Evolutionary conservation across 2,329 filamentous ascomycete species (phyloP), one percentile per base, ranked within the genome.

Genomic region (Sarocladium strictum): DNA sequence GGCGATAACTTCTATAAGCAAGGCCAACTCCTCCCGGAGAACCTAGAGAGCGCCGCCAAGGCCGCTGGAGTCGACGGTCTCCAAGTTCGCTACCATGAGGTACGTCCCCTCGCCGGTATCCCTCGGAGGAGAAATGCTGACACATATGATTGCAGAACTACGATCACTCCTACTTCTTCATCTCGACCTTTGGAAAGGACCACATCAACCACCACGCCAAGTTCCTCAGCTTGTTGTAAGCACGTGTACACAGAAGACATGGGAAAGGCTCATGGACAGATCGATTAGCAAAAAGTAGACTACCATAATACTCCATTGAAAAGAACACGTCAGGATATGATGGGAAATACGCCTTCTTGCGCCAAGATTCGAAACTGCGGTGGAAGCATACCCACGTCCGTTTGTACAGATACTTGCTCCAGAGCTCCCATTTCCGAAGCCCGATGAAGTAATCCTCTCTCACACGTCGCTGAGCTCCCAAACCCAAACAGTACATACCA

Each of bases 91-190:
- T 94, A 93, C 76, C 93, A 96, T 68, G 79, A 87, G 58, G 83
- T 84, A 63, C 68, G 79, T 56, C 14, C 19, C 17, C 12, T 33
- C 21, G 1, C n/a, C n/a, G n/a, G n/a, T n/a, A n/a, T n/a, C n/a
- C n/a, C n/a, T n/a, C n/a, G n/a, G n/a, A n/a, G n/a, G n/a, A n/a
- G 38, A 43, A 7, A 17, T 45, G 37, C 55, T 56, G n/a, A 56
- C 45, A n/a, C 12, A 9, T 26, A 29, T 32, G 10, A 50, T 45
- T 24, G 5, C 66, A 89, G 74, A 91, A 85, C 58, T 97, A 99
- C 67, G 94, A 99, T 70, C 94, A 99, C 74, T 96, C 90, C 58
- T 99, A 99, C 76, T 99, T 85, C 73, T 97, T 96, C 72, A 95
- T 99, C 77, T 86, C 92, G 33, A 85, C 84, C 15, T 99, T 99